Base-by-base conservation (phyloP, 306 rosid species). In the Rubus idaeus region DNA sequence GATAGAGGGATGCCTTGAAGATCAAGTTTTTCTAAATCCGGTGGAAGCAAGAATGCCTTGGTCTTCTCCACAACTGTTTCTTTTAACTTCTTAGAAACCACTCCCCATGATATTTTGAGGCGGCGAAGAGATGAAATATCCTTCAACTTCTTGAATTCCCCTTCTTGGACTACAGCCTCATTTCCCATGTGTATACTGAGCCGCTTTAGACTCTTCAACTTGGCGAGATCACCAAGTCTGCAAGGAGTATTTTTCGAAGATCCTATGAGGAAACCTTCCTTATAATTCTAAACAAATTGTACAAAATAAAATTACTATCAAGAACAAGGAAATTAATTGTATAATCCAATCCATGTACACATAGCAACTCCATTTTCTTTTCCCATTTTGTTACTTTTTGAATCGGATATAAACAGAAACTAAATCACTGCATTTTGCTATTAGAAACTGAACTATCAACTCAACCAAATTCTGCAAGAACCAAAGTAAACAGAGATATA, bases 201-300 rank as follows among this genome's bases (percentile, higher is more conserved):
- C 30, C 30, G 30, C 30, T 26, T 26, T 26, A 26, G 30, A 26
- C 30, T 26, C 30, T 26, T 26, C 30, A 26, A 26, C 30, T 26
- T 26, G 30, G 30, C 1, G 30, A 26, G 30, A 26, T 26, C 30
- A 26, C 30, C 30, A 26, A 26, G 30, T 26, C 30, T 26, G 30
- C 30, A 26, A 26, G 30, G 30, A 26, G 30, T 26, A 84, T 47
- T 41, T 39, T 1, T 41, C 3, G 66, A 26, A 46, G 10, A 10
- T 0, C 77, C 85, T 5, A 83, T 53, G 0, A 83, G 40, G 57
- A 86, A 86, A 16, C 89, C 89, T 26, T 26, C 30, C 30, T 26
- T 26, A 0, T 26, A 26, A 26, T 26, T 26, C 30, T 9, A 21
- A 57, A 35, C 14, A 23, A 57, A 55, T 55, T 3, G 8, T 55